Base-by-base conservation (phyloP, 2,329 filamentous ascomycete genomes). In the Cercospora beticola region DNA sequence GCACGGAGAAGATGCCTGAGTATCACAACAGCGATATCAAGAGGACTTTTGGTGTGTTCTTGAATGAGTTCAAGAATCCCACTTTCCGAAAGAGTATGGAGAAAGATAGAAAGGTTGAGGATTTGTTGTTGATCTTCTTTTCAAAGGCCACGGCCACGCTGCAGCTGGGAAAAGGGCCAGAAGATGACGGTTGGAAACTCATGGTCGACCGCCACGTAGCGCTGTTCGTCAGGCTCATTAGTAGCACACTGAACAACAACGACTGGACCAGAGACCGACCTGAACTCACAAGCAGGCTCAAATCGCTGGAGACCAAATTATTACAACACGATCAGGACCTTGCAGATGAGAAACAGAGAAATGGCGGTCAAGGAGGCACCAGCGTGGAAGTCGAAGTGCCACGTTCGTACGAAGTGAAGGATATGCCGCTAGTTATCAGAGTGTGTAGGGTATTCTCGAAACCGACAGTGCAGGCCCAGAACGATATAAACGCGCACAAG, bases 141-240 rank as follows among this genome's bases (percentile, higher is more conserved):
- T 96, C 94, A 1, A 91, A 92, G 71, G 94, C 95, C 6, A 97
- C 93, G 57, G 96, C 97, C 79, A 94, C 97, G 70, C 86, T 97
- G 76, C 89, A 91, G 79, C 92, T 92, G 79, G 87, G 90, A 64
- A 92, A 92, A 79, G 81, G 87, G 0, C 85, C 89, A 0, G 91
- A 91, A 58, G 94, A 98, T 79, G 93, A 97, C 78, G 87, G 88
- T 64, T 97, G 93, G 92, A 97, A 95, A 82, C 84, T 91, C 68
- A 88, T 98, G 81, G 93, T 97, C 18, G 95, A 99, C 80, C 89
- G 94, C 65, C 95, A 99, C 80, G 90, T 98, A 66, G 95, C 95
- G 61, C 87, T 99, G 69, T 99, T 99, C 78, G 90, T 99, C 72
- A 89, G 95, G 60, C 85, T 99, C 61, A 88, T 97, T 75, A 90